Conservation (phyloP, 306 rosid species). For the Medicago truncatula region MtrunA17r5.0-ANR NC_053049.1:31619001-31619500, state of each 20-base stretch:
- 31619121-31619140: constrained; percentile 4
- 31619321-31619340: constrained; percentile 24
- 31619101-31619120: constrained; percentile 9
- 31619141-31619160: background rate
- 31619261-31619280: constrained; percentile 22
- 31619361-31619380: constrained; percentile 3
- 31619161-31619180: background rate
- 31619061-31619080: constrained; percentile 10
- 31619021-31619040: constrained; percentile 26
- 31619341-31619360: constrained; percentile 31
- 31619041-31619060: background rate
- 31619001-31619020: constrained; percentile 34
- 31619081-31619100: constrained; percentile 10
- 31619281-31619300: background rate
- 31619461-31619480: constrained; percentile 7
- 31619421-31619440: background rate
- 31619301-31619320: constrained; percentile 10
- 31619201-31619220: constrained; percentile 9
- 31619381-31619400: constrained; percentile 1
- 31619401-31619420: constrained; percentile 4
- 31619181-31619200: constrained; percentile 20
- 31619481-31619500: constrained; percentile 17
- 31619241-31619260: background rate
- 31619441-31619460: background rate
- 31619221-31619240: constrained; percentile 10